Percentiles rank a stretch among this genome's conserved stretches.
Conservation (phyloP, 768 basidiomycete genomes). For the Russula olivacea region DNA sequence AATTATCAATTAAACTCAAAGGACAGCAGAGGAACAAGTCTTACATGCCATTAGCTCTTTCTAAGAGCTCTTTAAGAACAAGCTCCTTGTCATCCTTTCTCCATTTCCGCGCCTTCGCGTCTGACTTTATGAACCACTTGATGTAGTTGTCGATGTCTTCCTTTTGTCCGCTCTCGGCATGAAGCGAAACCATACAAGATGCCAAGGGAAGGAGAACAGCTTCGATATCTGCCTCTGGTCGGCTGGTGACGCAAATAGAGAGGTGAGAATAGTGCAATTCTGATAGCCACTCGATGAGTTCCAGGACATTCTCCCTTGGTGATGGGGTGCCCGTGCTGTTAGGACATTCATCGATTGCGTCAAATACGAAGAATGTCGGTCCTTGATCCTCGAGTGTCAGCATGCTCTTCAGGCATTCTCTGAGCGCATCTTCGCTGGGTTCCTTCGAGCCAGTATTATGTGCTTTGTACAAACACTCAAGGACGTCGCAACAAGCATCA, state of each 20-base stretch:
- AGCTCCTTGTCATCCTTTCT: not conserved
- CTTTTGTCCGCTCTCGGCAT: not conserved
- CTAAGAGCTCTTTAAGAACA: not conserved
- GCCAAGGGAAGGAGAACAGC: not conserved
- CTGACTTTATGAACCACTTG: not conserved
- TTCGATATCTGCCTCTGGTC: not conserved
- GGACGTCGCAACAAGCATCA: not conserved
- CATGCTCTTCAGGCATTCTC: not conserved
- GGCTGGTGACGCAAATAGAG: not conserved
- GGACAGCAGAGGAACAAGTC: not conserved
- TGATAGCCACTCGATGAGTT: not conserved
- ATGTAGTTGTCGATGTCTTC: not conserved
- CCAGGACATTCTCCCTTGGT: not conserved
- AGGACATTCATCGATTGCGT: not conserved
- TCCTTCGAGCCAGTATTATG: not conserved
- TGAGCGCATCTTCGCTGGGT: not conserved
- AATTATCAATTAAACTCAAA: not conserved
- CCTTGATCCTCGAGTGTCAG: not conserved
- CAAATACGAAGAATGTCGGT: not conserved
- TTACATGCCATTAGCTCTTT: not conserved
- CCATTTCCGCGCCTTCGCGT: not conserved
- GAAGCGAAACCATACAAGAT: not conserved
- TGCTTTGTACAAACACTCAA: not conserved
- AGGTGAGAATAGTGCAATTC: not conserved
- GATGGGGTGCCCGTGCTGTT: not conserved